Evolutionary conservation across 768 basidiomycete species (phyloP).

Genomic region (Peribolospora kevripleyi): DNA sequence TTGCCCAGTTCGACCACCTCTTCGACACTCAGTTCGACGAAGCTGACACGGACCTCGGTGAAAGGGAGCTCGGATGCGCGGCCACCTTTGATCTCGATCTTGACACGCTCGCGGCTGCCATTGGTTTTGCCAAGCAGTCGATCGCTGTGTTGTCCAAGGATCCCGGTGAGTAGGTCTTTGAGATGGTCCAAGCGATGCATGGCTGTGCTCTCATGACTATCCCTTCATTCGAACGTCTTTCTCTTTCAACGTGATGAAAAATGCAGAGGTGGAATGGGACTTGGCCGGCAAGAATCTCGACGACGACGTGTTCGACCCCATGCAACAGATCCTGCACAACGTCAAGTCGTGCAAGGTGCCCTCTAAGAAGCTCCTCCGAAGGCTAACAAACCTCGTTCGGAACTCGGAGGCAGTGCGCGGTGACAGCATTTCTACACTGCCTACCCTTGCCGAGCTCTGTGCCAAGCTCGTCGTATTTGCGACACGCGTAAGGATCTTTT

Average conservation of each 20-base stretch:
- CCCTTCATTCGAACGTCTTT: background rate
- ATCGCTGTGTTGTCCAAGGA: constrained; percentile 49
- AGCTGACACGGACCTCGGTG: constrained; percentile 66
- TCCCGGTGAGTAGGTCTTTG: constrained; percentile 29
- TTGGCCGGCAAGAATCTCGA: constrained; percentile 51
- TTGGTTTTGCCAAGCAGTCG: constrained; percentile 70
- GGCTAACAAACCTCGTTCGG: constrained; percentile 53
- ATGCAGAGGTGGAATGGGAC: constrained; percentile 43
- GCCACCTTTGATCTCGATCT: constrained; percentile 68
- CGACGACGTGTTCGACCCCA: constrained; percentile 49
- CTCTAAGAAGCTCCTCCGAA: constrained; percentile 59
- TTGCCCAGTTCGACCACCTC: constrained; percentile 79
- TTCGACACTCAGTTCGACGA: constrained; percentile 62
- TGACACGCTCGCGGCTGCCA: constrained; percentile 76
- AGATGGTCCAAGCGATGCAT: background rate
- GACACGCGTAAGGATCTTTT: constrained; percentile 38
- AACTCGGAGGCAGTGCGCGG: constrained; percentile 47
- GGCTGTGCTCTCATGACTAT: constrained; percentile 1
- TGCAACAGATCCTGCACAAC: constrained; percentile 28
- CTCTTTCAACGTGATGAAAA: background rate
- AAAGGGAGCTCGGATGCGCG: constrained; percentile 64
- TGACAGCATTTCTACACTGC: constrained; percentile 45
- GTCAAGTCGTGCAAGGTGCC: background rate
- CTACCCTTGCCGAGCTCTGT: constrained; percentile 37
- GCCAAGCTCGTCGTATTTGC: constrained; percentile 73